Evolutionary conservation across 2,329 filamentous ascomycete species (phyloP).

Genomic region (Cercospora sojina): DNA sequence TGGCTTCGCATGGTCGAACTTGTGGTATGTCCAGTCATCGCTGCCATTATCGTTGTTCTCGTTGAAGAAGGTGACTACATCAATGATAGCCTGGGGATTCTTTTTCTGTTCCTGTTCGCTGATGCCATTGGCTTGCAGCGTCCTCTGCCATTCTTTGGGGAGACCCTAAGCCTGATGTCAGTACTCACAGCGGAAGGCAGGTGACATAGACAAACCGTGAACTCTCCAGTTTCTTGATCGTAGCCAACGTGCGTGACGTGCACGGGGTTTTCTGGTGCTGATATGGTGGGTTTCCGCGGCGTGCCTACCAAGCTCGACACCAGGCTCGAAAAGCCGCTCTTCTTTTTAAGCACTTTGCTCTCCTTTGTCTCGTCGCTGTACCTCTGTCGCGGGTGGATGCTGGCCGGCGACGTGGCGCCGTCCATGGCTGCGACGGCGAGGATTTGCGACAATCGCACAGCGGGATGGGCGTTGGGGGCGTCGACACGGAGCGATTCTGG

Average conservation of each 20-base stretch:
- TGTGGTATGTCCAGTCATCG: constrained; percentile 90
- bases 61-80: constrained; percentile 96
- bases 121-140: constrained; percentile 93
- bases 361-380: constrained; percentile 75
- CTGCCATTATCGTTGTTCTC: constrained; percentile 78
- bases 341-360: constrained; percentile 68
- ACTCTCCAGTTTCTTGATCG: constrained; percentile 93
- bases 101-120: constrained; percentile 93
- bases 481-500: not conserved
- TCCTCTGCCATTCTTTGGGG: constrained; percentile 95
- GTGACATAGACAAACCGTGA: constrained; percentile 59
- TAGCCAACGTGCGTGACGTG: constrained; percentile 98
- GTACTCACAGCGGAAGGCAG: not conserved
- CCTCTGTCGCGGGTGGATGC: constrained; percentile 62
- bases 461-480: constrained; percentile 28
- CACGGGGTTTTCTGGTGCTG: constrained; percentile 95
- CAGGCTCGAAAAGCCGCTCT: constrained; percentile 83
- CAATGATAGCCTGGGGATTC: constrained; percentile 91
- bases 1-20: constrained; percentile 84
- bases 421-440: constrained; percentile 49
- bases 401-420: constrained; percentile 48
- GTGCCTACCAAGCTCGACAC: constrained; percentile 82
- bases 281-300: constrained; percentile 88
- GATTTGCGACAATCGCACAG: constrained; percentile 45
- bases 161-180: constrained; percentile 60